A percentile compares a stretch with the other conserved stretches of the same genome.
phyloP scores from a whole-genome alignment of 192 early-diverging fungal genomes.

The Backusella tuberculispora region DNA sequence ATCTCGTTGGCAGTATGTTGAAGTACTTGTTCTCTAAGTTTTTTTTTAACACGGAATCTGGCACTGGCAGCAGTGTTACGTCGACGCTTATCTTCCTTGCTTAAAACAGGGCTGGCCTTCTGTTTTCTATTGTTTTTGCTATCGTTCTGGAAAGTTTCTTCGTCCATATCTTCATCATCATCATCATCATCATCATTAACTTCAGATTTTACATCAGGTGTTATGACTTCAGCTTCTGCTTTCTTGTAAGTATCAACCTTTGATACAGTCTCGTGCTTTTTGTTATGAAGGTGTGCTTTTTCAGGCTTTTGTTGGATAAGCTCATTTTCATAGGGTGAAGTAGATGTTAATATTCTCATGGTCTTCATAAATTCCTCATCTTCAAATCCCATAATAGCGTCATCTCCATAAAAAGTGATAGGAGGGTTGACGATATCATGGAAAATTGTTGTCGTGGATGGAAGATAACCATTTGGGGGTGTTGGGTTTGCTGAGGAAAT shows the following conservation, averaged over 20 bases:
- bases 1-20: slow-evolving; percentile 83
- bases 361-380: slow-evolving; percentile 23
- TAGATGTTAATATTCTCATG: slow-evolving; percentile 17
- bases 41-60: slow-evolving; percentile 93
- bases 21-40: slow-evolving; percentile 83
- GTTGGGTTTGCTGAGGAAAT: slow-evolving; percentile 18
- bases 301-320: neutral
- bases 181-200: neutral
- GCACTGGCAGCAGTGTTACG: slow-evolving; percentile 95
- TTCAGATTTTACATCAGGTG: neutral
- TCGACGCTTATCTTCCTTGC: slow-evolving; percentile 83
- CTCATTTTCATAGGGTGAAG: neutral
- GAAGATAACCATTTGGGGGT: slow-evolving; percentile 20
- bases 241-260: neutral
- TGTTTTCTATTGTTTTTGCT: neutral
- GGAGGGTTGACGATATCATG: slow-evolving; percentile 17
- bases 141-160: neutral
- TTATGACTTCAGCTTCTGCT: neutral
- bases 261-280: no score
- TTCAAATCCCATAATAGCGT: slow-evolving; percentile 4
- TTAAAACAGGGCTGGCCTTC: slow-evolving; percentile 23
- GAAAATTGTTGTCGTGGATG: neutral
- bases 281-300: neutral
- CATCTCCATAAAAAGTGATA: slow-evolving; percentile 19
- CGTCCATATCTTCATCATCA: neutral